Conservation (phyloP, 495 filamentous ascomycete species). For the Xylaria palmicola region DNA sequence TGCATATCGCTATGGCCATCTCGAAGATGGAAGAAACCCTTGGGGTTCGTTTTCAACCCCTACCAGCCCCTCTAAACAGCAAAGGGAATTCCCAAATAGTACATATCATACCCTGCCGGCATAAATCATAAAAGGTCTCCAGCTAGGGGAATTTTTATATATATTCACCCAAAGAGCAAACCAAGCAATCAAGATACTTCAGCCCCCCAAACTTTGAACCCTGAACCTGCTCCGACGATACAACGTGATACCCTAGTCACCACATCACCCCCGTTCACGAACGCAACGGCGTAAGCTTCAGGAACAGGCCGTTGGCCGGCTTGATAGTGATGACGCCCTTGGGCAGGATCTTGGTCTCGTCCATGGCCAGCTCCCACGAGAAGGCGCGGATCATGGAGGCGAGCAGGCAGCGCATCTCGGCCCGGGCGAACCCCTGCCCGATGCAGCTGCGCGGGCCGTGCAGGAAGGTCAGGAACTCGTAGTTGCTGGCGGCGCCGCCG, state of each 20-base stretch:
- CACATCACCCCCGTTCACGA: neutral
- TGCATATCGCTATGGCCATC: no score
- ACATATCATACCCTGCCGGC: no score
- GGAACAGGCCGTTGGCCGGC: slow-evolving; percentile 17
- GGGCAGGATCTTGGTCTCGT: slow-evolving; percentile 21
- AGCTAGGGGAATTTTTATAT: no score
- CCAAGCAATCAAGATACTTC: no score
- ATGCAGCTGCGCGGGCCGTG: slow-evolving; percentile 80
- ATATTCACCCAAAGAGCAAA: no score
- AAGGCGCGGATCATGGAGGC: slow-evolving; percentile 19
- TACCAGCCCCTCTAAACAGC: no score
- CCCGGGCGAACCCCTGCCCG: slow-evolving; percentile 71
- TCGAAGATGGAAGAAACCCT: no score
- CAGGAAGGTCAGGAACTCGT: slow-evolving; percentile 73
- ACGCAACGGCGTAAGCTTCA: slow-evolving; percentile 14
- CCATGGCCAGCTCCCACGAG: slow-evolving; percentile 23
- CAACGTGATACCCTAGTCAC: neutral
- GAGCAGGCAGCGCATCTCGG: slow-evolving; percentile 23
- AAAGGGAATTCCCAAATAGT: no score
- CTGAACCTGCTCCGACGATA: neutral
- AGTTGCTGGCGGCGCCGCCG: slow-evolving; percentile 24
- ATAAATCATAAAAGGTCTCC: no score
- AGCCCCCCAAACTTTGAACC: neutral
- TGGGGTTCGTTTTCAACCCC: no score
- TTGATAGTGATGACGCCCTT: slow-evolving; percentile 22